phyloP scores from a whole-genome alignment of 805 yeast genomes.

The Pichia occidentalis region DNA sequence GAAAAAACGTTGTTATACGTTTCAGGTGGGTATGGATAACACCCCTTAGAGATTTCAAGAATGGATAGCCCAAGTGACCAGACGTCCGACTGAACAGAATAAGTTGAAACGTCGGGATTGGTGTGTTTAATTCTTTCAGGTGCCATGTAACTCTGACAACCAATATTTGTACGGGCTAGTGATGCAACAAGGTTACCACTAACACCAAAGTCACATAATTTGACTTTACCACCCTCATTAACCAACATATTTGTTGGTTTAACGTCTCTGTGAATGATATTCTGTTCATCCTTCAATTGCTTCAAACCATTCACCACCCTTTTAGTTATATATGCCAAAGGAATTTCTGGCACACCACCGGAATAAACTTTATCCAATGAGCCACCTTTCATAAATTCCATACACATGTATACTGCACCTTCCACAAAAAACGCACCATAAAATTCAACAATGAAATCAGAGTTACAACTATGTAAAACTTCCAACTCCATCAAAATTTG shows the following conservation, averaged over 20 bases:
- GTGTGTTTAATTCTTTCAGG: slow-evolving; percentile 85
- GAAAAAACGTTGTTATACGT: slow-evolving; percentile 85
- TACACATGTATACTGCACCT: slow-evolving; percentile 97
- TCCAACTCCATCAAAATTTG: slow-evolving; percentile 96
- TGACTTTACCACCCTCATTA: slow-evolving; percentile 71
- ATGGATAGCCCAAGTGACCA: slow-evolving; percentile 91
- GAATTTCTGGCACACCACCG: slow-evolving; percentile 67
- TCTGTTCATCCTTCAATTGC: slow-evolving; percentile 81
- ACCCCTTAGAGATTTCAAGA: slow-evolving; percentile 82
- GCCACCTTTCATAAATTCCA: slow-evolving; percentile 97
- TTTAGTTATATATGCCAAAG: slow-evolving; percentile 72
- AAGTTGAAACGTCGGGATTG: slow-evolving; percentile 69
- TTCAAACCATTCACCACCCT: slow-evolving; percentile 76
- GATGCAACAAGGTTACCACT: slow-evolving; percentile 93
- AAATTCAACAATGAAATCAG: slow-evolving; percentile 90
- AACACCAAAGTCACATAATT: slow-evolving; percentile 94
- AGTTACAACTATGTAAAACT: slow-evolving; percentile 82
- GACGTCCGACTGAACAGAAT: slow-evolving; percentile 89
- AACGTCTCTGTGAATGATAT: slow-evolving; percentile 92
- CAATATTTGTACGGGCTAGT: slow-evolving; percentile 89
- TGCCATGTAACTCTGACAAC: slow-evolving; percentile 98
- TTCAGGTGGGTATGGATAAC: slow-evolving; percentile 95
- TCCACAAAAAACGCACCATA: slow-evolving; percentile 97
- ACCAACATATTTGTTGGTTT: slow-evolving; percentile 93
- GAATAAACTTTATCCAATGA: slow-evolving; percentile 83